These are phyloP conservation scores for Trichosporon asahii DNA, from an alignment of 1,284 basidiomycete species.

Conservation along the genomic window DNA sequence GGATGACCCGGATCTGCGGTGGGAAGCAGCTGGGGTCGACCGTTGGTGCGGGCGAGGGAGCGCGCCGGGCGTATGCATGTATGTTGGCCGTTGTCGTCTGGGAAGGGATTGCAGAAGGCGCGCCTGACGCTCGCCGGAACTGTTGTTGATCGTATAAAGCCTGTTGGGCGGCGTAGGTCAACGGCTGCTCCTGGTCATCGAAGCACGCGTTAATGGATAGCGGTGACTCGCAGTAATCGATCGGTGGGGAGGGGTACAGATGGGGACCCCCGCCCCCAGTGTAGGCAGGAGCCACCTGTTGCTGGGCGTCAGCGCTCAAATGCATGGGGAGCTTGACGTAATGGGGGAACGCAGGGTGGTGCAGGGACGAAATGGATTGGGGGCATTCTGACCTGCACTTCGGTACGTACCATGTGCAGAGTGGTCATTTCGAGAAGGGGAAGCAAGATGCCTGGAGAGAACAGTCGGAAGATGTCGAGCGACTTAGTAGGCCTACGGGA, in stretches of 20 bases:
- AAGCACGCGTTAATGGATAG: background rate
- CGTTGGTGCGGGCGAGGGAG: background rate
- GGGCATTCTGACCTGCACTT: background rate
- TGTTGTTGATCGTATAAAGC: background rate
- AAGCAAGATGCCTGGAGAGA: background rate
- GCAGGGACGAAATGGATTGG: background rate
- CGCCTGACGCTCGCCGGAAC: background rate
- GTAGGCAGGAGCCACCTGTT: background rate
- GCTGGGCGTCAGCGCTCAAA: background rate
- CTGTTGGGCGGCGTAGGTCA: background rate
- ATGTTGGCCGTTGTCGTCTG: conserved; percentile 1
- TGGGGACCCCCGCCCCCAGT: background rate
- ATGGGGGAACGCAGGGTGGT: background rate
- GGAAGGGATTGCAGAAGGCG: background rate
- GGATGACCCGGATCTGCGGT: conserved; percentile 8
- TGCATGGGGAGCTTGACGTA: background rate
- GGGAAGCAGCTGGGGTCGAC: conserved; percentile 1
- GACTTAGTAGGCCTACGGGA: background rate
- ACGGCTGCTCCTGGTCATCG: conserved; percentile 1
- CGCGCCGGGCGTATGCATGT: background rate
- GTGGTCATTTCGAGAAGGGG: background rate
- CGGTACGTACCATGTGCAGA: background rate
- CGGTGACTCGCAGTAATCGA: background rate
- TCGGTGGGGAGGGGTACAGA: background rate
- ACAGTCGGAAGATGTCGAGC: background rate